Evolutionary conservation across 2,329 filamentous ascomycete species (phyloP), one percentile per base, ranked within the genome.

Genomic region (Fusarium foetens): DNA sequence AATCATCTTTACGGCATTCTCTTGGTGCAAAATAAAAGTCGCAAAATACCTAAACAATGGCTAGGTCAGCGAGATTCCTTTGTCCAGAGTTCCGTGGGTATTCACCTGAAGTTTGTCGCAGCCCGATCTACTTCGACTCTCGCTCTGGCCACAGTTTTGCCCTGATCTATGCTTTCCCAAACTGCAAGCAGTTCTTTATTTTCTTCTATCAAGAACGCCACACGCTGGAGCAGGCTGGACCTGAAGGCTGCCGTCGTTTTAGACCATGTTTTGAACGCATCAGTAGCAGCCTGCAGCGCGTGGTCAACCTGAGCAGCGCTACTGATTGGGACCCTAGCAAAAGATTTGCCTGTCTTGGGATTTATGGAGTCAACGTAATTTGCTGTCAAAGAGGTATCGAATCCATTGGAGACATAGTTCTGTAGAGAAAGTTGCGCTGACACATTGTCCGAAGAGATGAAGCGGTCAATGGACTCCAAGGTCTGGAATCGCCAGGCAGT

Each of bases 41-140:
- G 42, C 5, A 8, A 45, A 45, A 6, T 45, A 45, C 19, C 23
- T 25, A 13, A 19, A 4, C 1, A 3, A 43, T 8, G 3, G 1
- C 7, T 6, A 3, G 3, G 3, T 43, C 8, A 43, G 23, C 4
- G 7, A 9, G 1, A 25, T 7, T 19, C 1, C 16, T 43, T 16
- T 8, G 10, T 25, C 7, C 8, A 43, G 7, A 12, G 16, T 12
- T 25, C 6, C 7, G 16, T 5, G 0, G 12, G 0, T 3, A 25
- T 6, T 13, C 3, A 45, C 23, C 42, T 45, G 42, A 27, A 45
- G 19, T 45, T 45, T 13, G 42, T 45, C 42, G 23, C 42, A 27
- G 42, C 42, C 17, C 42, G 42, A 9, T 27, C 42, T 4, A 45
- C 23, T 27, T 45, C 42, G 5, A 27, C 23, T 25, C 23, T 25